phyloP scores from a whole-genome alignment of 352 stramenopile genomes.

The Phytophthora pistaciae region DNA sequence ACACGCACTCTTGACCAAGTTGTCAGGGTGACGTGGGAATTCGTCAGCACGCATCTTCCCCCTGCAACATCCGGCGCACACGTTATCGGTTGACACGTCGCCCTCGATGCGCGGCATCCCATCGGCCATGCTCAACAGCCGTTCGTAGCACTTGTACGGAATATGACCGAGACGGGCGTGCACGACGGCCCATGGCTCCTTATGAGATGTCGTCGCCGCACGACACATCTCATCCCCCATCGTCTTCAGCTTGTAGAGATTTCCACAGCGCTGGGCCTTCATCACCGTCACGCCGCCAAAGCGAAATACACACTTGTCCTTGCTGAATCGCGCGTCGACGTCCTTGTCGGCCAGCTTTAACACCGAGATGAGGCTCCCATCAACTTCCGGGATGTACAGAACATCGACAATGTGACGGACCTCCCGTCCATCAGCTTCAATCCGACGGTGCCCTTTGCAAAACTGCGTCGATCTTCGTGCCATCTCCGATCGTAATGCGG shows the following conservation, averaged over 20 bases:
- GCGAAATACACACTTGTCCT: slow-evolving; percentile 23
- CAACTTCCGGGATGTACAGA: slow-evolving; percentile 10
- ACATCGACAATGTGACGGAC: neutral
- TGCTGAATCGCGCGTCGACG: slow-evolving; percentile 20
- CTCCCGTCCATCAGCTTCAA: neutral
- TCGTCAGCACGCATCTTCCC: neutral
- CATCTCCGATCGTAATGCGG: slow-evolving; percentile 10
- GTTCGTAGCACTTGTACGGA: neutral
- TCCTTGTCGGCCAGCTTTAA: slow-evolving; percentile 6
- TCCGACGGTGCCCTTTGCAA: neutral
- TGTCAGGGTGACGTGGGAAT: slow-evolving; percentile 6
- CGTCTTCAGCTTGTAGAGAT: slow-evolving; percentile 24
- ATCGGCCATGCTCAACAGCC: neutral
- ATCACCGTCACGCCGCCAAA: slow-evolving; percentile 10
- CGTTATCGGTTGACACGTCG: neutral
- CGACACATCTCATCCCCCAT: slow-evolving; percentile 19
- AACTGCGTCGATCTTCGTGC: neutral
- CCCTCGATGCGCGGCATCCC: neutral
- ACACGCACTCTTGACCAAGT: slow-evolving; percentile 17
- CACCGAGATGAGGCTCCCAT: neutral
- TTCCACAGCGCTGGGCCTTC: slow-evolving; percentile 24
- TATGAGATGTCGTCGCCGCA: slow-evolving; percentile 2
- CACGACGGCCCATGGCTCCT: slow-evolving; percentile 14
- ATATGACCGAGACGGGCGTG: slow-evolving; percentile 18
- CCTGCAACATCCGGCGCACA: neutral